phyloP scores from a whole-genome alignment of 2,329 filamentous ascomycete genomes.

The Stachybotrys chlorohalonatus region DNA sequence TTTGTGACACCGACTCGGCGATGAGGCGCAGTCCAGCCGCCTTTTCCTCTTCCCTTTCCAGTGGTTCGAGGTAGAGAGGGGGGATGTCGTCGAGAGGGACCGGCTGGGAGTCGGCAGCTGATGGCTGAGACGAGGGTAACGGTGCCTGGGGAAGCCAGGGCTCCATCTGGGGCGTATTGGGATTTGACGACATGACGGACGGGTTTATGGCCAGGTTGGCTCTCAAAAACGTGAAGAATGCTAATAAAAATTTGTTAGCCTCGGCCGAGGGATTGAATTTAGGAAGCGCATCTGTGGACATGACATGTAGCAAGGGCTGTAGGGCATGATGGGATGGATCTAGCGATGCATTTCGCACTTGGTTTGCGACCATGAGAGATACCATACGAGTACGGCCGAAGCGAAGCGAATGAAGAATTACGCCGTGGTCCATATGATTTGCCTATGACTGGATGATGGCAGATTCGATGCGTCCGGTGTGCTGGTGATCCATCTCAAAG shows the following conservation, averaged over 20 bases:
- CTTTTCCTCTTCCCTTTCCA: constrained; percentile 49
- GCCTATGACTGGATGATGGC: no score
- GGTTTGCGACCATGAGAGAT: no score
- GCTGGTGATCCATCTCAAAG: no score
- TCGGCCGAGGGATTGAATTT: not conserved
- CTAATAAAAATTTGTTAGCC: constrained; percentile 32
- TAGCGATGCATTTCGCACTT: no score
- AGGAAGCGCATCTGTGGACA: not conserved
- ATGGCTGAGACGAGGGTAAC: constrained; percentile 25
- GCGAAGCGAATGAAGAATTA: no score
- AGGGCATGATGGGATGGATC: no score
- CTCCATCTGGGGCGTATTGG: constrained; percentile 55
- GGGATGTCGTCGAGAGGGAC: constrained; percentile 41
- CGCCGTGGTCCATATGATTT: no score
- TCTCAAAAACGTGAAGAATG: constrained; percentile 74
- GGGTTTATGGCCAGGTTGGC: constrained; percentile 66
- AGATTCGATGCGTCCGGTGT: no score
- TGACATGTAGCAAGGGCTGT: constrained; percentile 1
- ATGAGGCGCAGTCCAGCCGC: constrained; percentile 62
- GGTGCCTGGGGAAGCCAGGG: constrained; percentile 34
- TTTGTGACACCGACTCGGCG: constrained; percentile 74
- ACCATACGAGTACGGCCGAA: no score
- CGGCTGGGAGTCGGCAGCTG: constrained; percentile 29
- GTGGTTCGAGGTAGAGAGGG: constrained; percentile 52
- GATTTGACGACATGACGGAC: constrained; percentile 52